phyloP scores from a whole-genome alignment of 1,284 basidiomycete species.

The Microbotryum intermedium region DNA sequence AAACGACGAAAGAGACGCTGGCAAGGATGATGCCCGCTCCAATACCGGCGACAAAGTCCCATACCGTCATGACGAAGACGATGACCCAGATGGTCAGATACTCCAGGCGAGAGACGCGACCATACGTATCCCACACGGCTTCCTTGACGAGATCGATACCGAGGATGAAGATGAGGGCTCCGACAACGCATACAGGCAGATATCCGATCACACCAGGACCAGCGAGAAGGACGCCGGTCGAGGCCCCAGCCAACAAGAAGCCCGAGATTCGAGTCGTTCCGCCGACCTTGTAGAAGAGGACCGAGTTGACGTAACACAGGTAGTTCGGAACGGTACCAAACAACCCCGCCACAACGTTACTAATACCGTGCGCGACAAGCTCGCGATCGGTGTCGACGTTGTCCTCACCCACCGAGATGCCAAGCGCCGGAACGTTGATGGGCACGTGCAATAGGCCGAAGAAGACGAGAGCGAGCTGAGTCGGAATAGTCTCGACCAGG shows the following conservation, averaged over 20 bases:
- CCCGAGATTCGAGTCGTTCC: constrained; percentile 77
- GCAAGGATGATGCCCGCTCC: constrained; percentile 58
- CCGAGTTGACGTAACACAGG: constrained; percentile 67
- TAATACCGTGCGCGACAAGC: constrained; percentile 84
- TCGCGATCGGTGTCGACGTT: constrained; percentile 89
- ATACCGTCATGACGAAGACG: constrained; percentile 73
- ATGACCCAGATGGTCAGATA: constrained; percentile 49
- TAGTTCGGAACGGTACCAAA: constrained; percentile 58
- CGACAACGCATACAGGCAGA: constrained; percentile 53
- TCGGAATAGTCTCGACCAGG: constrained; percentile 41
- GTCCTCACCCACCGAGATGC: constrained; percentile 83
- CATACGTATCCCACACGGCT: constrained; percentile 88
- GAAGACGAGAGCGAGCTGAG: constrained; percentile 53
- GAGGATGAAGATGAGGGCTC: constrained; percentile 86
- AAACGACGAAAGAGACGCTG: constrained; percentile 93
- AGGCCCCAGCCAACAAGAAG: constrained; percentile 72
- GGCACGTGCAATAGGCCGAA: constrained; percentile 93
- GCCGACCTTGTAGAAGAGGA: constrained; percentile 91
- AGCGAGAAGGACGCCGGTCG: constrained; percentile 61
- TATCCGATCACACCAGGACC: constrained; percentile 80
- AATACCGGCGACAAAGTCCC: constrained; percentile 91
- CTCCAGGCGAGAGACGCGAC: constrained; percentile 57
- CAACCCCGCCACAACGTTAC: constrained; percentile 73
- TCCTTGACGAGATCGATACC: constrained; percentile 92
- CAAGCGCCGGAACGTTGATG: constrained; percentile 78